Percentiles rank a stretch among this genome's conserved stretches.
phyloP scores from a whole-genome alignment of 2,329 filamentous ascomycete species.

The Botrytis elliptica region DNA sequence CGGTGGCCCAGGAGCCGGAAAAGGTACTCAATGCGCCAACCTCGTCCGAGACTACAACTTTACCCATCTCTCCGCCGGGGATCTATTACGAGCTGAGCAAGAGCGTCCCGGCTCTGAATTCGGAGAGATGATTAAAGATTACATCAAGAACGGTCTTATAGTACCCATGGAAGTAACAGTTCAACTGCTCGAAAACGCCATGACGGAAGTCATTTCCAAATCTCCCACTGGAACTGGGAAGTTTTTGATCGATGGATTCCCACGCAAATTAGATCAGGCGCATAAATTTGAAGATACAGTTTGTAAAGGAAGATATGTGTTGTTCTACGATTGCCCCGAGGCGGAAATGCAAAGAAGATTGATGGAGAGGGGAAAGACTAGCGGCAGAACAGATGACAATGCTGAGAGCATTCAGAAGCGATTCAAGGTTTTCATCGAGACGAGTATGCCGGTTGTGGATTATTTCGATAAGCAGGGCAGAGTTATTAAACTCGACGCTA shows the following conservation, averaged over 20 bases:
- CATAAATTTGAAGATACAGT: constrained; percentile 89
- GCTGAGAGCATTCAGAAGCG: constrained; percentile 94
- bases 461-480: constrained; percentile 73
- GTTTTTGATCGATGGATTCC: constrained; percentile 83
- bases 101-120: constrained; percentile 82
- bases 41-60: constrained; percentile 88
- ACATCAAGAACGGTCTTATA: constrained; percentile 92
- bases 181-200: constrained; percentile 88
- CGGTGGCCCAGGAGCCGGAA: constrained; percentile 91
- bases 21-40: constrained; percentile 91
- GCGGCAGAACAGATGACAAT: constrained; percentile 89
- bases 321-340: constrained; percentile 95
- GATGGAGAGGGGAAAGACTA: constrained; percentile 24
- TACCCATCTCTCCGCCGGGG: constrained; percentile 88
- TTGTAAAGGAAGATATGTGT: constrained; percentile 76
- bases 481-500: constrained; percentile 78
- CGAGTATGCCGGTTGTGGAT: constrained; percentile 95
- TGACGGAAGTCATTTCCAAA: constrained; percentile 66
- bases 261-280: constrained; percentile 95
- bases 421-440: constrained; percentile 91
- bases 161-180: constrained; percentile 99
- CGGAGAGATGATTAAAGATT: constrained; percentile 85
- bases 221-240: constrained; percentile 55
- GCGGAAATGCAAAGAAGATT: constrained; percentile 63
- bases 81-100: constrained; percentile 92